phyloP scores from a whole-genome alignment of 129 eudicot genomes.

The Gnaphalium uliginosum region DNA sequence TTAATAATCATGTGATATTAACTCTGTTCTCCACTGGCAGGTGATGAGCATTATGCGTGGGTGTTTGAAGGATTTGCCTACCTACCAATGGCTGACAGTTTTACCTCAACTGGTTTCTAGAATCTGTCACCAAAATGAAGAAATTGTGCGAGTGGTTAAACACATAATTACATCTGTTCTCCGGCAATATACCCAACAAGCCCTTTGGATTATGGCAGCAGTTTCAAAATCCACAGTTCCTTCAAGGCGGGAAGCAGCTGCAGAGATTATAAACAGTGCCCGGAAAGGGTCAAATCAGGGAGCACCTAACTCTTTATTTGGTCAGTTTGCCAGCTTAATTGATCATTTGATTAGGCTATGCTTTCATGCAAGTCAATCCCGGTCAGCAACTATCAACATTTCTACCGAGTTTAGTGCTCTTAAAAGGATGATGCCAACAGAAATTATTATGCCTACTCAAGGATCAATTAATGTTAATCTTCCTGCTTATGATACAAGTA shows the following conservation, averaged over 20 bases:
- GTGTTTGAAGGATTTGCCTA: constrained; percentile 85
- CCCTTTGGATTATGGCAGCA: constrained; percentile 98
- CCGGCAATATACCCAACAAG: constrained; percentile 87
- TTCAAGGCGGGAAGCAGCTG: constrained; percentile 91
- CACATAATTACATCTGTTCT: constrained; percentile 81
- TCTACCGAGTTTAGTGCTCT: constrained; percentile 90
- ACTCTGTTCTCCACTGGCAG: constrained; percentile 41
- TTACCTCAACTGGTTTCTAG: constrained; percentile 94
- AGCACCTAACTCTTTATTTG: constrained; percentile 60
- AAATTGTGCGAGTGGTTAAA: constrained; percentile 74
- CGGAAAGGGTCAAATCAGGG: constrained; percentile 63
- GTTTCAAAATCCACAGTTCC: constrained; percentile 94
- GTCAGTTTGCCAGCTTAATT: constrained; percentile 81
- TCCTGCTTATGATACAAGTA: constrained; percentile 64
- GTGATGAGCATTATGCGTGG: constrained; percentile 84
- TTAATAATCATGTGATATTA: neutral
- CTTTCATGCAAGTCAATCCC: constrained; percentile 90
- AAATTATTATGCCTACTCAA: constrained; percentile 89
- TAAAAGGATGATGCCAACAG: constrained; percentile 98
- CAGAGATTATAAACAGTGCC: constrained; percentile 88
- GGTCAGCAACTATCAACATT: constrained; percentile 72
- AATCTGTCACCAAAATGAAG: constrained; percentile 97
- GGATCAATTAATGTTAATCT: constrained; percentile 77
- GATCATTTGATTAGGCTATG: constrained; percentile 90
- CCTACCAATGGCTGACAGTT: constrained; percentile 94